Base-by-base conservation (phyloP, 1,284 basidiomycete genomes). In the Trametes hirsuta region DNA sequence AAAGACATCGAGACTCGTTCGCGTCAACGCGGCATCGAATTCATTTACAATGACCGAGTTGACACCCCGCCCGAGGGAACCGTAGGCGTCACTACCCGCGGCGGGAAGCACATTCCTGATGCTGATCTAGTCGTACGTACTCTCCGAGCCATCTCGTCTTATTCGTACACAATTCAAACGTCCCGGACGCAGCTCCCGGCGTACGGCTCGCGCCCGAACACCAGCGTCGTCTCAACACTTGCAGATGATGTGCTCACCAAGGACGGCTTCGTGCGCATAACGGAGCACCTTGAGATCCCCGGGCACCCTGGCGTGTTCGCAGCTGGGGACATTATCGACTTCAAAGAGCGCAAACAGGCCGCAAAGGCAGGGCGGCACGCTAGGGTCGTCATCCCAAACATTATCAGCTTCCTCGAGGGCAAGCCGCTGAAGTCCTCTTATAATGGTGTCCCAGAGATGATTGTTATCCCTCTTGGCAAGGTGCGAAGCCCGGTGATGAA, bases 381-480 rank as follows among this genome's bases (percentile, higher is more conserved):
- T 2, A 63, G 66, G 0, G 71, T 85, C 36, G 75, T 81, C 40
- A 74, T 70, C 2, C 69, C 77, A 35, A 88, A 88, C 61, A 66
- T 86, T n/a, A 47, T 79, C 2, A 74, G 75, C n/a, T 71, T 79
- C 62, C 72, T 84, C 45, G 67, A 67, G 4, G 78, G 77, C 25
- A 68, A 68, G 15, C 60, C 69, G 9, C 60, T 69, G 1, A 68
- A 75, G 61, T 79, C 77, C 62, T 66, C 67, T 14, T 89, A 90
- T 71, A 79, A 81, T 54, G 83, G 84, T 15, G 72, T 73, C 21
- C 57, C 69, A 0, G 86, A 89, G 70, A 61, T 83, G 58, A 85
- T 89, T 47, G 42, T 82, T 22, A 67, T 89, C 55, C 84, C 85
- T 9, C 79, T 83, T 58, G 87, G 87, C 55, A 84, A 77, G 80